Evolutionary conservation across 495 filamentous ascomycete genomes (phyloP).

Genomic region (Hypoxylon lienhwacheense): DNA sequence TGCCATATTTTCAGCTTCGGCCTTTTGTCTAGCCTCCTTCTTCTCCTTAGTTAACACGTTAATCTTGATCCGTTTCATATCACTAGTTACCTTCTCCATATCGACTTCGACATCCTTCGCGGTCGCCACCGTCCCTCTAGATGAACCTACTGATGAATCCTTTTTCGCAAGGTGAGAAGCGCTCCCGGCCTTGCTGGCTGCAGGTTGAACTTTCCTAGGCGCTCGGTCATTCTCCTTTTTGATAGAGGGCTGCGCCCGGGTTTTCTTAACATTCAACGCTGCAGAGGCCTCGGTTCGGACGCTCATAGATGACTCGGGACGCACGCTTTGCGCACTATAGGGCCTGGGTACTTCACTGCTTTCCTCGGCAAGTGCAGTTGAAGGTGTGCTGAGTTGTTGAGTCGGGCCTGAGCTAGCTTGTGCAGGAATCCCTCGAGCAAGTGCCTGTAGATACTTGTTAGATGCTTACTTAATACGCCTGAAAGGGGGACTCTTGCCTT

Average conservation of each 20-base stretch:
- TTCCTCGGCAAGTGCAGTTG: conserved; percentile 23
- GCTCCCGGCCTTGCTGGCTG: conserved; percentile 47
- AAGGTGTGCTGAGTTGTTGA: conserved; percentile 43
- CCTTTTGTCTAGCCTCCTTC: conserved; percentile 57
- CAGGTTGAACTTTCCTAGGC: conserved; percentile 52
- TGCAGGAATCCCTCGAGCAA: conserved; percentile 41
- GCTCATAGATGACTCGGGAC: conserved; percentile 46
- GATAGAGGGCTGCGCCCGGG: conserved; percentile 44
- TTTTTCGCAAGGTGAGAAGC: conserved; percentile 5
- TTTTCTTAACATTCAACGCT: conserved; percentile 50
- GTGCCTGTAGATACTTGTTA: conserved; percentile 33
- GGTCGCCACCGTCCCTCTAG: conserved; percentile 9
- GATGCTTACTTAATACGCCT: not conserved
- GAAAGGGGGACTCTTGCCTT: conserved; percentile 41
- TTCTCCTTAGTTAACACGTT: conserved; percentile 72
- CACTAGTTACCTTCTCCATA: conserved; percentile 66
- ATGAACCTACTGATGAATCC: conserved; percentile 6
- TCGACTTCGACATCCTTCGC: conserved; percentile 34
- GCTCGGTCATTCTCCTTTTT: conserved; percentile 44
- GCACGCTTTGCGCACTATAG: conserved; percentile 43
- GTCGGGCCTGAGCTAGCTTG: conserved; percentile 37
- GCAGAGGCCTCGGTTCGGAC: conserved; percentile 33
- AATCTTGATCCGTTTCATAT: conserved; percentile 75
- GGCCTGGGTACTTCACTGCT: conserved; percentile 37
- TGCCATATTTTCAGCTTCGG: conserved; percentile 31